A percentile compares a stretch with the other conserved stretches of the same genome.
Conservation (phyloP, 2,329 filamentous ascomycete genomes). For the Cladosporium sp. region DNA sequence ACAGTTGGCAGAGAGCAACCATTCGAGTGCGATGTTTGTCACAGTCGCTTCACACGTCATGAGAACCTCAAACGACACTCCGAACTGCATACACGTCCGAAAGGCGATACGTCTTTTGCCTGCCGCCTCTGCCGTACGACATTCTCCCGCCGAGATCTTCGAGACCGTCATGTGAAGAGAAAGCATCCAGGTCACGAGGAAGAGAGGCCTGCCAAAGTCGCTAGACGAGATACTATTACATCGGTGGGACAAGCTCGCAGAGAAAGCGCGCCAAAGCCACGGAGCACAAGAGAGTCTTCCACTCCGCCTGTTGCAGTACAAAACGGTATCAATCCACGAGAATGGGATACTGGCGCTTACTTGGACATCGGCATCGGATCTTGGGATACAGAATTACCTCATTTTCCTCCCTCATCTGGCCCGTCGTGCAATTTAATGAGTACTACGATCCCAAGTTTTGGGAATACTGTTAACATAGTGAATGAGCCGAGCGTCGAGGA, state of each 20-base stretch:
- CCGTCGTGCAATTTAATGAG: neutral
- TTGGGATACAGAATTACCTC: neutral
- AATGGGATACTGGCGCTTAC: neutral
- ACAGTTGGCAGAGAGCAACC: constrained; percentile 33
- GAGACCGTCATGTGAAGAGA: constrained; percentile 44
- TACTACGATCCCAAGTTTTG: neutral
- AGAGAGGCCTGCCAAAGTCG: constrained; percentile 25
- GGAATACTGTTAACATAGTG: neutral
- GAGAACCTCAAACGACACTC: constrained; percentile 48
- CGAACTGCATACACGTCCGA: constrained; percentile 38
- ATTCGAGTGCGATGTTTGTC: constrained; percentile 44
- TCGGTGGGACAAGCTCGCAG: neutral
- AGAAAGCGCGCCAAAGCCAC: neutral
- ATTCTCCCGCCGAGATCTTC: constrained; percentile 45
- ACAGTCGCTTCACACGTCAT: constrained; percentile 42
- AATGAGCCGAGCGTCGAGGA: neutral
- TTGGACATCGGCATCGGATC: neutral
- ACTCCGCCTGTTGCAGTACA: neutral
- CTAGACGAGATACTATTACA: constrained; percentile 6
- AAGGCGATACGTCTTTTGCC: constrained; percentile 27
- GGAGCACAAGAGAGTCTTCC: neutral
- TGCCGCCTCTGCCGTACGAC: constrained; percentile 43
- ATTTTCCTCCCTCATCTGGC: neutral
- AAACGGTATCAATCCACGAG: neutral
- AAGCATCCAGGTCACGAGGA: constrained; percentile 38